These are phyloP conservation scores for Cordyceps militaris DNA, from an alignment of 2,329 filamentous ascomycete species.

Conservation along the genomic window DNA sequence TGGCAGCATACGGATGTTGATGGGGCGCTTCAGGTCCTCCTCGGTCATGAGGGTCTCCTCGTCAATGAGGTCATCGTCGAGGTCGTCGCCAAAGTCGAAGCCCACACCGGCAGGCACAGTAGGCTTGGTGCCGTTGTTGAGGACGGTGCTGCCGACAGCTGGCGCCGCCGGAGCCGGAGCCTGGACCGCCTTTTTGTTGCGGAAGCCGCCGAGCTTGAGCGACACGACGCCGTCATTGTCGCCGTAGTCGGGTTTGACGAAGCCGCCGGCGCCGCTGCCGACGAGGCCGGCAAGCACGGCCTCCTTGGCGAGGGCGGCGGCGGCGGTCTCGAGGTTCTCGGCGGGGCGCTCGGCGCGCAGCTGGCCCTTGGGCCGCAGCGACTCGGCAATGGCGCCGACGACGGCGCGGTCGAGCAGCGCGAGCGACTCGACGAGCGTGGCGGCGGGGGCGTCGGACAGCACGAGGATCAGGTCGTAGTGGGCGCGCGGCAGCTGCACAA, in stretches of 20 bases:
- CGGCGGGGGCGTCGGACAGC: conserved; percentile 68
- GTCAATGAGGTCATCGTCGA: conserved; percentile 78
- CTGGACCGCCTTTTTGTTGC: conserved; percentile 28
- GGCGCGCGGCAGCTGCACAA: conserved; percentile 66
- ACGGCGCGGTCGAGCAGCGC: conserved; percentile 60
- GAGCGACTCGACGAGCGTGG: conserved; percentile 53
- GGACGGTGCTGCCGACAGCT: conserved; percentile 21
- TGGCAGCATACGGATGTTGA: conserved; percentile 66
- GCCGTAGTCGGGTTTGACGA: conserved; percentile 62
- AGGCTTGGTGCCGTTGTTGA: conserved; percentile 39
- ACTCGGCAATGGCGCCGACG: conserved; percentile 59
- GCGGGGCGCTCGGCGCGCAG: conserved; percentile 63
- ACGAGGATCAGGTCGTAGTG: conserved; percentile 83
- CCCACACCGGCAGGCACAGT: conserved; percentile 52
- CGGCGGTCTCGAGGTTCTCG: conserved; percentile 35
- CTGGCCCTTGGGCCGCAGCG: conserved; percentile 62
- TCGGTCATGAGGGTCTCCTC: conserved; percentile 82
- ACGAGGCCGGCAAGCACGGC: conserved; percentile 78
- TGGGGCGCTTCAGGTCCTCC: conserved; percentile 70
- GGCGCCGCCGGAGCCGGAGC: conserved; percentile 7
- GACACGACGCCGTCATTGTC: conserved; percentile 51
- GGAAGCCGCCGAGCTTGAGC: conserved; percentile 33
- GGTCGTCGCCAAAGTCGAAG: conserved; percentile 60
- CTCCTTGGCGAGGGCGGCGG: conserved; percentile 60
- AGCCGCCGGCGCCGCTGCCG: conserved; percentile 48